These are phyloP conservation scores for Sordariomycetes sp. DNA, from an alignment of 2,329 filamentous ascomycete species.

Conservation along the genomic window DNA sequence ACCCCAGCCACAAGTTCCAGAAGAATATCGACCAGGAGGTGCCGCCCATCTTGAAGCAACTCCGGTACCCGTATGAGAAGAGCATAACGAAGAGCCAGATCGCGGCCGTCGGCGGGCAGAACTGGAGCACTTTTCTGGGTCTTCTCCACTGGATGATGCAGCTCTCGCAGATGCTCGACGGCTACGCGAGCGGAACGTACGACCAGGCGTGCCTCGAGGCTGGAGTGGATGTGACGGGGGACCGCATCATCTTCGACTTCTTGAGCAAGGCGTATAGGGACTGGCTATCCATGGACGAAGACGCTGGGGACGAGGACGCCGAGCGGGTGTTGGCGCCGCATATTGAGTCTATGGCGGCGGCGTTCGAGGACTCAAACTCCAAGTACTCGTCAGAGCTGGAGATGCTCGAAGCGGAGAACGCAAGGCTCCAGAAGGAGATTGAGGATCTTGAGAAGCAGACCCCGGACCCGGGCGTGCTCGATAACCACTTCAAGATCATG, in stretches of 20 bases:
- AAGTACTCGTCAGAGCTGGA: conserved; percentile 76
- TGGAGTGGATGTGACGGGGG: conserved; percentile 75
- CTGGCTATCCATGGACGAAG: conserved; percentile 86
- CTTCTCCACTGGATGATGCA: conserved; percentile 99
- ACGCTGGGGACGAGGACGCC: conserved; percentile 73
- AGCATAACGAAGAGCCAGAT: conserved; percentile 96
- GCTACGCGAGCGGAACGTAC: conserved; percentile 65
- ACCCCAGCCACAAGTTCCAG: conserved; percentile 84
- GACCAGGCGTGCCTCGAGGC: conserved; percentile 82
- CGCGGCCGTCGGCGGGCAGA: conserved; percentile 86
- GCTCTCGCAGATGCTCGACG: conserved; percentile 82
- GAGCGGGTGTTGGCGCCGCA: conserved; percentile 71
- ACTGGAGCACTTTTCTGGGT: conserved; percentile 91
- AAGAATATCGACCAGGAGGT: conserved; percentile 95
- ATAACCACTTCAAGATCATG: conserved; percentile 84
- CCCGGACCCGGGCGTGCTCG: conserved; percentile 69
- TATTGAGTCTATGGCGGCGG: conserved; percentile 71
- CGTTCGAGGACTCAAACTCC: conserved; percentile 76
- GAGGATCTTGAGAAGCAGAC: conserved; percentile 80
- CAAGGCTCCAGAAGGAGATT: conserved; percentile 70
- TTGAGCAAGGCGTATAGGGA: conserved; percentile 81
- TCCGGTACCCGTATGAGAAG: conserved; percentile 90
- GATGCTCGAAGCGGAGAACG: conserved; percentile 75
- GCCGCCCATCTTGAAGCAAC: conserved; percentile 78
- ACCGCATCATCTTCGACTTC: conserved; percentile 91